Percentiles rank a stretch among this genome's conserved stretches.
Conservation (phyloP, 768 basidiomycete species). For the Sutorius australiensis region DNA sequence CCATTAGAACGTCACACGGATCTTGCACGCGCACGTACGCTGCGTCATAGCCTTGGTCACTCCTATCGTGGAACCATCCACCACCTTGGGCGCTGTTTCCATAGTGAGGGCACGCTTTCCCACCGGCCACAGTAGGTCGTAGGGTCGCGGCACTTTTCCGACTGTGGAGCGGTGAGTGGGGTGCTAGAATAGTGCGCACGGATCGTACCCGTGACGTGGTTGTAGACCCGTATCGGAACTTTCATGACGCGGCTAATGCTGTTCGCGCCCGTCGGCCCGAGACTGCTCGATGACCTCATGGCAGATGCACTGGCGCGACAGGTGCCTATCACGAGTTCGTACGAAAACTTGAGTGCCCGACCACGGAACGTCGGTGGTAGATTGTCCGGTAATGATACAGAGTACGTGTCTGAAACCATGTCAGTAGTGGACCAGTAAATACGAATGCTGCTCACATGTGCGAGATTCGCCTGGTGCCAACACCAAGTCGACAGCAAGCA, state of each 20-base stretch:
- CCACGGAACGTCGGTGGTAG: slow-evolving; percentile 92
- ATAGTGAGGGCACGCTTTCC: slow-evolving; percentile 34
- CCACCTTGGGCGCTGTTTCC: slow-evolving; percentile 27
- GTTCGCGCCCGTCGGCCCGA: slow-evolving; percentile 37
- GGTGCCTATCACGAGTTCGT: slow-evolving; percentile 86
- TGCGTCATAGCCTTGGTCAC: not conserved
- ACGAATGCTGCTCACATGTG: slow-evolving; percentile 50
- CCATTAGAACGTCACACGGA: not conserved
- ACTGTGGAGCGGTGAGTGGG: slow-evolving; percentile 33
- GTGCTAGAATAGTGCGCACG: not conserved
- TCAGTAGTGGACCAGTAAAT: not conserved
- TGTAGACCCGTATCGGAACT: slow-evolving; percentile 89
- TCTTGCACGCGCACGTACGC: slow-evolving; percentile 15
- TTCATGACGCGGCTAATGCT: slow-evolving; percentile 78
- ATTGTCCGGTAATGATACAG: slow-evolving; percentile 65
- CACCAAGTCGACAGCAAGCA: slow-evolving; percentile 84
- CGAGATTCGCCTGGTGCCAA: slow-evolving; percentile 81
- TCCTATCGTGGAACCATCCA: slow-evolving; percentile 20
- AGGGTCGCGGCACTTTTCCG: slow-evolving; percentile 55
- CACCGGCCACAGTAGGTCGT: slow-evolving; percentile 84
- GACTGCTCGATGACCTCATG: slow-evolving; percentile 28
- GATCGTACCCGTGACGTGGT: slow-evolving; percentile 70
- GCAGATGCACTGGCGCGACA: slow-evolving; percentile 54
- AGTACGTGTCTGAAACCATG: slow-evolving; percentile 68
- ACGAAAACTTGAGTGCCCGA: slow-evolving; percentile 78